These are phyloP conservation scores for Podospora sp. DNA, from an alignment of 495 filamentous ascomycete genomes.

Conservation along the genomic window DNA sequence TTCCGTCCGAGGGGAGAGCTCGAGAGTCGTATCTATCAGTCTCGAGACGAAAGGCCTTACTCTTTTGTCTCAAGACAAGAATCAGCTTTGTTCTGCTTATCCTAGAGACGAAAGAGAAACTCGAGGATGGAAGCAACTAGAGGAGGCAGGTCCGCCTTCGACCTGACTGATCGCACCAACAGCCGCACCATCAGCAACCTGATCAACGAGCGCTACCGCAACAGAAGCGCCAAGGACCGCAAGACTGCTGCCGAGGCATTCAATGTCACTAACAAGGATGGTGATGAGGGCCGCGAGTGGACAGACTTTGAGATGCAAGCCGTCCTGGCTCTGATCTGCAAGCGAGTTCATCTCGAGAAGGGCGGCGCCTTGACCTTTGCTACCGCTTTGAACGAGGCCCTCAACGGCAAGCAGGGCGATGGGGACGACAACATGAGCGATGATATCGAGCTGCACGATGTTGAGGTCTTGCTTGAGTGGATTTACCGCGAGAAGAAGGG, in stretches of 20 bases:
- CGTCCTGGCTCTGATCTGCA: slow-evolving; percentile 19
- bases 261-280: not conserved
- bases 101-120: no score
- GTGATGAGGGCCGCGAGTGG: slow-evolving; percentile 12
- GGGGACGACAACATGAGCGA: not conserved
- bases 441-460: slow-evolving; percentile 20
- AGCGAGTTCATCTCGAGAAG: slow-evolving; percentile 11
- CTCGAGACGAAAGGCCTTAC: no score
- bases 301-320: slow-evolving; percentile 19
- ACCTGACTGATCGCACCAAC: not conserved
- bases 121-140: no score
- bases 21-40: no score
- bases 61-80: no score
- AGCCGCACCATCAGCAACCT: not conserved
- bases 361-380: slow-evolving; percentile 11
- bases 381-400: slow-evolving; percentile 19
- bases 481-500: slow-evolving; percentile 16
- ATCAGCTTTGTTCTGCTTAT: no score
- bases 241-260: not conserved
- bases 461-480: slow-evolving; percentile 11
- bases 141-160: no score
- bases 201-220: no score
- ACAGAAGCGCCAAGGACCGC: not conserved
- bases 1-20: no score
- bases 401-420: slow-evolving; percentile 9